phyloP scores from a whole-genome alignment of 2,329 filamentous ascomycete species.

The Chaetomium sp. region DNA sequence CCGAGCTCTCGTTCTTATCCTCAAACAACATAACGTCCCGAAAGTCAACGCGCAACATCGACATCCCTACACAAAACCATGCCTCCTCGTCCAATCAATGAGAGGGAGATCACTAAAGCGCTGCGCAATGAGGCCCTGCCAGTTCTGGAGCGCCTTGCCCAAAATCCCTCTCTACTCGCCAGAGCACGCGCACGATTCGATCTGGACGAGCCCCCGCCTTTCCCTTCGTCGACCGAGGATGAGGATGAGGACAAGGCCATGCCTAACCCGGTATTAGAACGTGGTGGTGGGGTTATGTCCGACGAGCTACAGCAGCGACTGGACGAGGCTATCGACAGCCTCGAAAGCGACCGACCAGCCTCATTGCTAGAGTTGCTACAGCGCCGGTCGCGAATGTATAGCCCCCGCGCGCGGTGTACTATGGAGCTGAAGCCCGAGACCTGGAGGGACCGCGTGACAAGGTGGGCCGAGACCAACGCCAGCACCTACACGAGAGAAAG shows the following conservation, averaged over 20 bases:
- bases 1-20: neutral
- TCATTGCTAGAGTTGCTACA: too few species aligned
- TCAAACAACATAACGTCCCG: neutral
- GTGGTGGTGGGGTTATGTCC: neutral
- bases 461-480: too few species aligned
- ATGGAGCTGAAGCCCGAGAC: too few species aligned
- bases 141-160: neutral
- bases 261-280: neutral
- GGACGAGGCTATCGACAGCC: too few species aligned
- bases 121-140: neutral
- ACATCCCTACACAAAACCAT: neutral
- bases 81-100: neutral
- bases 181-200: neutral
- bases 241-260: neutral
- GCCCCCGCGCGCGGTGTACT: too few species aligned
- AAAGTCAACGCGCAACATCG: neutral
- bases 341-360: too few species aligned
- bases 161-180: neutral
- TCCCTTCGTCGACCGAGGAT: slow-evolving; percentile 10
- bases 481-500: neutral
- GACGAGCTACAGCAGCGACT: slow-evolving; percentile 19
- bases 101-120: neutral
- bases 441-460: too few species aligned
- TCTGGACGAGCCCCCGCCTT: slow-evolving; percentile 13
- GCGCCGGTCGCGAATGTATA: too few species aligned